Conservation (phyloP, 2,329 filamentous ascomycete genomes). For the Claviceps monticola region DNA sequence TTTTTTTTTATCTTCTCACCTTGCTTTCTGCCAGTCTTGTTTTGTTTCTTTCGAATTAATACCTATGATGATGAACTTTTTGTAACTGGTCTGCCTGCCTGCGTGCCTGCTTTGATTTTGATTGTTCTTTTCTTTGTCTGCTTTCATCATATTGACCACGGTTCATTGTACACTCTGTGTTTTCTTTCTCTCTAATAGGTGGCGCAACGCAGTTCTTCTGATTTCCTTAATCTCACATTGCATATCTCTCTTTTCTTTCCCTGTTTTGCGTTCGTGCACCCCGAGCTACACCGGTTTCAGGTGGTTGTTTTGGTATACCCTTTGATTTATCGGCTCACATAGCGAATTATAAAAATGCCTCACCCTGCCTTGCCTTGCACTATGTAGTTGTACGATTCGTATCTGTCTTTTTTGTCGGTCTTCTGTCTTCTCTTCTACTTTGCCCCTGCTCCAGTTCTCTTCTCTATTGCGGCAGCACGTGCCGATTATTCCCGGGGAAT, state of each 20-base stretch:
- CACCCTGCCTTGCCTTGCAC: neutral
- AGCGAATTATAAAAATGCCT: neutral
- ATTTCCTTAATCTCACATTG: neutral
- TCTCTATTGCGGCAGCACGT: neutral
- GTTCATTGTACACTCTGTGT: neutral
- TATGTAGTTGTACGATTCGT: neutral
- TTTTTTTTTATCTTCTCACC: neutral
- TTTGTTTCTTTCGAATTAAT: neutral
- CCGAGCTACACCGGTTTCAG: neutral
- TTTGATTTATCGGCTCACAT: slow-evolving; percentile 6
- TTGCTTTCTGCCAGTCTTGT: slow-evolving; percentile 1
- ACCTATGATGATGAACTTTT: slow-evolving; percentile 1
- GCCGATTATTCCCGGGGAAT: neutral
- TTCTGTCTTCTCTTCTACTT: neutral
- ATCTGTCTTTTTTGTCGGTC: neutral
- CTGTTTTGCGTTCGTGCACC: neutral
- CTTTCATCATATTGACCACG: neutral
- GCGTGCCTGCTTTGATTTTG: neutral
- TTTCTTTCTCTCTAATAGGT: neutral
- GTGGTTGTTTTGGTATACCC: slow-evolving; percentile 15
- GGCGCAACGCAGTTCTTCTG: neutral
- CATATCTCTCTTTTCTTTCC: neutral
- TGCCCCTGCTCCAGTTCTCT: neutral
- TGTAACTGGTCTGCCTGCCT: neutral
- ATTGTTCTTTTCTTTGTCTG: neutral